Evolutionary conservation across 371 early-diverging fungal genomes (phyloP).

Genomic region (Conidiobolus incongruus): DNA sequence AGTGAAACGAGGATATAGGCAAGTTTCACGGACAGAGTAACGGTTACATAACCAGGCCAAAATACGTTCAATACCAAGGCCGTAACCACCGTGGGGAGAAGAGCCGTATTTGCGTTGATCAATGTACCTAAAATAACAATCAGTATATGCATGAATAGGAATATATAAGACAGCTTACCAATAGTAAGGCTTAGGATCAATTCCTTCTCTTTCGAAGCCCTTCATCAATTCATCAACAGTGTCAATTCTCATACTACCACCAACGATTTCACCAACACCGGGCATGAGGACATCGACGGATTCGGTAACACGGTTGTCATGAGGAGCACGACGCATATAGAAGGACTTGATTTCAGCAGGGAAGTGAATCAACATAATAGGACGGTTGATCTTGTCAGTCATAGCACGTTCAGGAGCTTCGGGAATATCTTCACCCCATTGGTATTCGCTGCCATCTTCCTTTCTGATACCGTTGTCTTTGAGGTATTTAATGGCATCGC

Average conservation of each 20-base stretch:
- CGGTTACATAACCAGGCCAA: conserved; percentile 94
- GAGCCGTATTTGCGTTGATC: conserved; percentile 99
- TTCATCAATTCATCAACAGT: conserved; percentile 73
- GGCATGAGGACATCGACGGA: conserved; percentile 98
- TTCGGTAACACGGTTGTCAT: conserved; percentile 78
- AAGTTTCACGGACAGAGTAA: conserved; percentile 80
- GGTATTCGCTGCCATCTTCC: conserved; percentile 74
- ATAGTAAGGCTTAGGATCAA: conserved; percentile 94
- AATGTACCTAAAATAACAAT: conserved; percentile 41
- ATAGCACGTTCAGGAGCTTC: conserved; percentile 97
- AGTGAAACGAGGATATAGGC: conserved; percentile 91
- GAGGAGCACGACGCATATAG: conserved; percentile 90
- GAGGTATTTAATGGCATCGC: conserved; percentile 93
- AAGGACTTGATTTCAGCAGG: conserved; percentile 98
- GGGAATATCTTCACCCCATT: conserved; percentile 98
- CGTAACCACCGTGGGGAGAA: conserved; percentile 97
- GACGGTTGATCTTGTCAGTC: conserved; percentile 91
- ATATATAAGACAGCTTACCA: conserved; percentile 36
- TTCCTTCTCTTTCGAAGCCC: conserved; percentile 93
- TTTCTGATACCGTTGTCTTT: conserved; percentile 78
- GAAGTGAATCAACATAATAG: conserved; percentile 95
- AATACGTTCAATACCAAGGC: conserved; percentile 98
- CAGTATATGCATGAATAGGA: too few relatives aligned
- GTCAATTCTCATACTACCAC: conserved; percentile 97
- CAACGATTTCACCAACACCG: conserved; percentile 98